These are phyloP conservation scores for Paramecium biaurelia DNA, from an alignment of 73 alveolate genomes.

Conservation along the genomic window DNA sequence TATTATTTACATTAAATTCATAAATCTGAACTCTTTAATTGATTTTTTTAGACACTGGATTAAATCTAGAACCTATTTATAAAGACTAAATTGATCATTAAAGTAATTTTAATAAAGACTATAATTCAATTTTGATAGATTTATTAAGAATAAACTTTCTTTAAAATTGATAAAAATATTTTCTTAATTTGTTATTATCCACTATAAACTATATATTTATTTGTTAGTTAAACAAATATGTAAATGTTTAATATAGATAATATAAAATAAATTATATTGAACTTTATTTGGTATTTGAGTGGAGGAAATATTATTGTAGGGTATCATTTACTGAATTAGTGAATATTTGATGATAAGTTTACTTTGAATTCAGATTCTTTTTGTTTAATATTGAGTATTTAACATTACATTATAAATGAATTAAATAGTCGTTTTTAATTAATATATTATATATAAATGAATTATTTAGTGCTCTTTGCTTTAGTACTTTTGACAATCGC, in stretches of 20 bases:
- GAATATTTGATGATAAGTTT: not conserved
- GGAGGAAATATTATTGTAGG: too few species aligned
- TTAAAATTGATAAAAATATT: not conserved
- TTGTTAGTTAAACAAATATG: too few species aligned
- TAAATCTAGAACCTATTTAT: too few species aligned
- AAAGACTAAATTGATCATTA: too few species aligned
- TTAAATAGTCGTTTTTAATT: conserved; percentile 47
- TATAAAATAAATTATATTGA: too few species aligned
- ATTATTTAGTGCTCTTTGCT: not conserved
- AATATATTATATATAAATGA: conserved; percentile 30
- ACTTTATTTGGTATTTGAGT: not conserved
- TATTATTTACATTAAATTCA: not conserved
- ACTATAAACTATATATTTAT: too few species aligned
- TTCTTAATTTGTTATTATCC: not conserved
- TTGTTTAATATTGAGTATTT: not conserved
- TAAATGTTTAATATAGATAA: too few species aligned
- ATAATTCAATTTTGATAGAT: too few species aligned
- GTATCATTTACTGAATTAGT: not conserved
- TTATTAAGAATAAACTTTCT: too few species aligned
- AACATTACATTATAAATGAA: conserved; percentile 25
- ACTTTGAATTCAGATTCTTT: not conserved
- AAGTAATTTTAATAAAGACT: not conserved
- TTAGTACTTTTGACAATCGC: not conserved
- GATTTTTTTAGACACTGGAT: not conserved
- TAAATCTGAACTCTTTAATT: not conserved